Percentiles rank a stretch among this genome's conserved stretches.
phyloP scores from a whole-genome alignment of 2,329 filamentous ascomycete species.

The Epichloe baconii region DNA sequence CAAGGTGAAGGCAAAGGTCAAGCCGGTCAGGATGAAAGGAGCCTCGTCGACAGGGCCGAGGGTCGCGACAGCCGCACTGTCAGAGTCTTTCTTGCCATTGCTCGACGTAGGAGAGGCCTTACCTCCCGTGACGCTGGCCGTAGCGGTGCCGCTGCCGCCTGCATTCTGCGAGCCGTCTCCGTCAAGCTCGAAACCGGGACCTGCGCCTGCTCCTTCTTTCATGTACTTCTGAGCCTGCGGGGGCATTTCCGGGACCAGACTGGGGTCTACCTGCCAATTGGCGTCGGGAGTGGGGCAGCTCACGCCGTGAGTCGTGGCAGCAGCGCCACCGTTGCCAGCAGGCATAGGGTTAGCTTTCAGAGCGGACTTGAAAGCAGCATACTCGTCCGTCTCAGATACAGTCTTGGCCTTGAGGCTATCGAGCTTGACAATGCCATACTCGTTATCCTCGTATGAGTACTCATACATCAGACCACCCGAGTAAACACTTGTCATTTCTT shows the following conservation, averaged over 20 bases:
- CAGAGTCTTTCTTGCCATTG: constrained; percentile 10
- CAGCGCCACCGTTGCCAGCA: constrained; percentile 35
- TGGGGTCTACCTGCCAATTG: constrained; percentile 38
- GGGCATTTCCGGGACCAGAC: constrained; percentile 38
- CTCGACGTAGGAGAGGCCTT: constrained; percentile 17
- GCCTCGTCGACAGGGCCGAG: constrained; percentile 15
- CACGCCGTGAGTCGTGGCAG: constrained; percentile 31
- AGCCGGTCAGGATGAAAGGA: constrained; percentile 23
- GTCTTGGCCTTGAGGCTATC: constrained; percentile 40
- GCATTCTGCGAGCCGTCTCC: constrained; percentile 42
- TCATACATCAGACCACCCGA: constrained; percentile 95
- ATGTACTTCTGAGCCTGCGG: constrained; percentile 38
- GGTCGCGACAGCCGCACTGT: constrained; percentile 19
- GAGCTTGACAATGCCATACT: constrained; percentile 69
- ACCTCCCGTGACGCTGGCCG: constrained; percentile 24
- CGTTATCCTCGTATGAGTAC: constrained; percentile 68
- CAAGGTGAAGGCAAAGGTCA: constrained; percentile 23
- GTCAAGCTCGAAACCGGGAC: constrained; percentile 37
- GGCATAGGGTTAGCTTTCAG: constrained; percentile 36
- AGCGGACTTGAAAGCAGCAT: constrained; percentile 37
- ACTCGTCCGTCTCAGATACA: constrained; percentile 49
- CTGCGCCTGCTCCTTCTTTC: constrained; percentile 37
- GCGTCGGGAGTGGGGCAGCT: constrained; percentile 36
- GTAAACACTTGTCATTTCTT: constrained; percentile 78
- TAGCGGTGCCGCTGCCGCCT: constrained; percentile 32